phyloP scores from a whole-genome alignment of 129 eudicot genomes.

The Chrysanthemum makinoi region DNA sequence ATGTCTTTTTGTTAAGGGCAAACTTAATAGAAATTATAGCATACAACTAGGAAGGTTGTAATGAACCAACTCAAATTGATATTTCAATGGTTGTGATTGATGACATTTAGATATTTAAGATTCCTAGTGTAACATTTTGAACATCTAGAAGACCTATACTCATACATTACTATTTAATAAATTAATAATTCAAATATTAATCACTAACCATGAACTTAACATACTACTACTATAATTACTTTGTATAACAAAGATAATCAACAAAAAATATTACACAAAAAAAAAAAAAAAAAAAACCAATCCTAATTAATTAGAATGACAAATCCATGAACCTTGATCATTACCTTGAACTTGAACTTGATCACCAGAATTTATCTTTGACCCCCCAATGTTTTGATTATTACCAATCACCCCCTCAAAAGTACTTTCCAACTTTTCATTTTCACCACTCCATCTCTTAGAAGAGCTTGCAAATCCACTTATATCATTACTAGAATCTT shows the following conservation, averaged over 20 bases:
- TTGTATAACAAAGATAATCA: slow-evolving; percentile 8
- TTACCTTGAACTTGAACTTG: slow-evolving; percentile 46
- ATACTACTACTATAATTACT: slow-evolving; percentile 8
- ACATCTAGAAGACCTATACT: no score
- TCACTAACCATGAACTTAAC: neutral
- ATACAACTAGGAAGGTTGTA: no score
- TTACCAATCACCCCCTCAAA: slow-evolving; percentile 32
- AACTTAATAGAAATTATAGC: no score
- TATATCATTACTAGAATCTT: neutral
- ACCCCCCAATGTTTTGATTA: slow-evolving; percentile 29
- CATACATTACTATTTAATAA: neutral
- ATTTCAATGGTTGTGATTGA: no score
- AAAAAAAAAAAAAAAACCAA: no score
- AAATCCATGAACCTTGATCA: slow-evolving; percentile 50
- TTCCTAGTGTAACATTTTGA: no score
- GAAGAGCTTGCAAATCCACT: slow-evolving; percentile 31
- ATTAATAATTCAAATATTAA: neutral
- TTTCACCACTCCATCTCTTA: slow-evolving; percentile 30
- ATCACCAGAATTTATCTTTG: slow-evolving; percentile 32
- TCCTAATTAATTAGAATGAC: slow-evolving; percentile 43
- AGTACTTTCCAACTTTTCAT: slow-evolving; percentile 27
- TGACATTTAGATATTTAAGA: no score
- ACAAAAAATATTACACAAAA: neutral
- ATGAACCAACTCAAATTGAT: no score
- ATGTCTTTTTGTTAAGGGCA: no score